A percentile compares a stretch with the other conserved stretches of the same genome.
Conservation (phyloP, 2,329 filamentous ascomycete genomes). For the Exophiala spinifera region DNA sequence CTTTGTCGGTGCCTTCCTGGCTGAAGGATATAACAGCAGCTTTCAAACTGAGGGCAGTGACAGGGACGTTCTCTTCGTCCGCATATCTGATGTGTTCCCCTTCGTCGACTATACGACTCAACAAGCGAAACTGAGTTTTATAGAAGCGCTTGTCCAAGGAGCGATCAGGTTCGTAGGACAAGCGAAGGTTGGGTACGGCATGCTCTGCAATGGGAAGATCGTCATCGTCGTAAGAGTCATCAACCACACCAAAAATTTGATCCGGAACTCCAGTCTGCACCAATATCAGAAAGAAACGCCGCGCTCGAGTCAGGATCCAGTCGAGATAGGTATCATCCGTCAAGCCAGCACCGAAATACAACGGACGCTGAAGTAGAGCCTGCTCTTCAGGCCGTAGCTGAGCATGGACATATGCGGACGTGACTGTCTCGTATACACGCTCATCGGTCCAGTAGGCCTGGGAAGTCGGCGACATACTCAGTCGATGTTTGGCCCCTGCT, state of each 20-base stretch:
- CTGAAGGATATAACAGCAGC: conserved; percentile 36
- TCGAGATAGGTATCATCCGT: conserved; percentile 57
- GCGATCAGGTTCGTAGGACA: conserved; percentile 51
- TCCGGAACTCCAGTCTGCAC: conserved; percentile 60
- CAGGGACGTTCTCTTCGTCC: conserved; percentile 57
- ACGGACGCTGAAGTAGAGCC: conserved; percentile 33
- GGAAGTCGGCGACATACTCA: conserved; percentile 14
- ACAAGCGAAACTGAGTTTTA: conserved; percentile 57
- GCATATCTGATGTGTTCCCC: conserved; percentile 59
- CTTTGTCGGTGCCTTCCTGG: conserved; percentile 41
- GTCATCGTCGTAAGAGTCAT: conserved; percentile 60
- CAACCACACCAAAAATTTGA: conserved; percentile 60
- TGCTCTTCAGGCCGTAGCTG: conserved; percentile 35
- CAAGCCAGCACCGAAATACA: conserved; percentile 43
- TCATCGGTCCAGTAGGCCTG: conserved; percentile 45
- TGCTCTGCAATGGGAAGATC: conserved; percentile 58
- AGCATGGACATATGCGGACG: conserved; percentile 40
- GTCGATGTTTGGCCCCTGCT: background rate
- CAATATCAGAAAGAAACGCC: conserved; percentile 58
- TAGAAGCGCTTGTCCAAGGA: conserved; percentile 57
- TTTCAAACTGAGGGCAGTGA: conserved; percentile 53
- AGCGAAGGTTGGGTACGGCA: conserved; percentile 52
- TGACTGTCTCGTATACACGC: conserved; percentile 42
- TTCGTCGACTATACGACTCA: conserved; percentile 54
- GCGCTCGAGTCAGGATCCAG: conserved; percentile 59